Conservation (phyloP, 1,284 basidiomycete genomes). For the Boletus semigastroideus region DNA sequence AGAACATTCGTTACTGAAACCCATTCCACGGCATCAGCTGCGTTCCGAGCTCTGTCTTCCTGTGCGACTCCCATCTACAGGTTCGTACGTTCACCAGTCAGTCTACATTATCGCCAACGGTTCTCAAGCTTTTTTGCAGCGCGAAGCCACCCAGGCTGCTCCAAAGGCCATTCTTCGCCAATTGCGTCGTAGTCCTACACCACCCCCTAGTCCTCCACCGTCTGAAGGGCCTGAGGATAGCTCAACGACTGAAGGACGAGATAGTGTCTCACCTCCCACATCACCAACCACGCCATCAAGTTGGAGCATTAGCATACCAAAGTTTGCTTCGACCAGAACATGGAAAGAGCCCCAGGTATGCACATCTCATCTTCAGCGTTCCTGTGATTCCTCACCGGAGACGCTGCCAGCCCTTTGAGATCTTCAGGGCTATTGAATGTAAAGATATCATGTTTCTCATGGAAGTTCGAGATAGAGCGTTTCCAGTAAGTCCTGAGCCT, state of each 20-base stretch:
- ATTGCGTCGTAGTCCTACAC: constrained; percentile 43
- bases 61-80: constrained; percentile 61
- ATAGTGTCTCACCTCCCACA: constrained; percentile 30
- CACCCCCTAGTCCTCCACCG: constrained; percentile 23
- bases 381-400: neutral
- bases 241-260: constrained; percentile 23
- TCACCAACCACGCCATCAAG: constrained; percentile 32
- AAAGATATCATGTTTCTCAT: constrained; percentile 75
- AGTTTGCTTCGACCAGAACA: constrained; percentile 16
- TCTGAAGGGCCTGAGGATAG: constrained; percentile 17
- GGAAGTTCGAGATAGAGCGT: constrained; percentile 76
- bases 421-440: constrained; percentile 70
- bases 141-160: constrained; percentile 60
- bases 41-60: constrained; percentile 59
- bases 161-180: constrained; percentile 53
- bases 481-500: constrained; percentile 50
- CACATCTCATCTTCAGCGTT: neutral
- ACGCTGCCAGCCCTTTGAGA: constrained; percentile 63
- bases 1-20: constrained; percentile 10
- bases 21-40: constrained; percentile 37
- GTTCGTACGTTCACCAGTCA: constrained; percentile 38
- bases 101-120: constrained; percentile 19
- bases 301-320: constrained; percentile 21
- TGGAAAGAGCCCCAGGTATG: constrained; percentile 67
- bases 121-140: constrained; percentile 58